A percentile compares a stretch with the other conserved stretches of the same genome.
These are phyloP conservation scores for Tuber borchii DNA, from an alignment of 495 filamentous ascomycete genomes.

Conservation along the genomic window DNA sequence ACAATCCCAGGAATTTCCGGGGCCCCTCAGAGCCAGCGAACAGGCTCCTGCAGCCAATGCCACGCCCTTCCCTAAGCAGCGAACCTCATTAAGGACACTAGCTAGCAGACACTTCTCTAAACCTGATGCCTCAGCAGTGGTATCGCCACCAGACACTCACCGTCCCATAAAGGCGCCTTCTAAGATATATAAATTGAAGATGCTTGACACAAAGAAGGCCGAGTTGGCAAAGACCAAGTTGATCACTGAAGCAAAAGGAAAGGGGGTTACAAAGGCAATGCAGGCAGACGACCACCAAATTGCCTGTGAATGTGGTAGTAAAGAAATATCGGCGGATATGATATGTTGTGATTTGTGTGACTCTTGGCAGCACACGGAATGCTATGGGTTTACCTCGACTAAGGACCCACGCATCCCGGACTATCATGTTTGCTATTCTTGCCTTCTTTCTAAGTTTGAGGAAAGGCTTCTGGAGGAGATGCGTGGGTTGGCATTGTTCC, in stretches of 20 bases:
- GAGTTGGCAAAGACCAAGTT: neutral
- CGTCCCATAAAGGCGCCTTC: neutral
- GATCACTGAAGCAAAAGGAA: conserved; percentile 7
- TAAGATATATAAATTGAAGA: conserved; percentile 4
- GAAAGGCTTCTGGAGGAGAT: conserved; percentile 38
- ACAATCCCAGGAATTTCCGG: neutral
- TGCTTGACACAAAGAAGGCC: neutral
- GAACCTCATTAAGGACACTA: neutral
- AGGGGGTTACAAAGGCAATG: neutral
- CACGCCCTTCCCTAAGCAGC: neutral
- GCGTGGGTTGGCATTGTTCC: conserved; percentile 35
- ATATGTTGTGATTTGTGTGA: conserved; percentile 40
- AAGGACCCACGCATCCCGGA: conserved; percentile 39
- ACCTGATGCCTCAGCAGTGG: neutral
- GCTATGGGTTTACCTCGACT: conserved; percentile 36
- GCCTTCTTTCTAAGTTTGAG: conserved; percentile 37
- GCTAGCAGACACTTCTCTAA: neutral
- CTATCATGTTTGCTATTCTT: conserved; percentile 40
- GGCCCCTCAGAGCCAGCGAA: neutral
- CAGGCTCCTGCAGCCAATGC: neutral
- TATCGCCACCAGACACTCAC: neutral
- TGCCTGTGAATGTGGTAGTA: conserved; percentile 35
- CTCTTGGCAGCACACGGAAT: conserved; percentile 39
- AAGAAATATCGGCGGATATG: conserved; percentile 20
- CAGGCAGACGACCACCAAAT: conserved; percentile 8